These are phyloP conservation scores for Exserohilum rostratum DNA, from an alignment of 2,329 filamentous ascomycete genomes.

Conservation along the genomic window DNA sequence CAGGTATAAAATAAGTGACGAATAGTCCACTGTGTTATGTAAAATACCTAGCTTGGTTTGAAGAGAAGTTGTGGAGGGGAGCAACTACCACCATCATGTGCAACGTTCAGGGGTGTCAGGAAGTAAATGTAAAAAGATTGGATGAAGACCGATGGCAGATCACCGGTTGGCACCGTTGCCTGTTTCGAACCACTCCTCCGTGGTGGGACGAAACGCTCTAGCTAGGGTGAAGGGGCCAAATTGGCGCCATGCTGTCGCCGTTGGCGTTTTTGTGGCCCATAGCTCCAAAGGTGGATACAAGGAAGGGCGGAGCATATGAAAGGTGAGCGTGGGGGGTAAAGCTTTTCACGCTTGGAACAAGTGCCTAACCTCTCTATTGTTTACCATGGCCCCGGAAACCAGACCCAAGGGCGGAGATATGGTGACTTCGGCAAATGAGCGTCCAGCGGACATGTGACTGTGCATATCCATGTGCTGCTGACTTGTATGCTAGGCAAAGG, in stretches of 20 bases:
- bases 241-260: constrained; percentile 20
- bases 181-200: constrained; percentile 33
- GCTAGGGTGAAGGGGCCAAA: constrained; percentile 20
- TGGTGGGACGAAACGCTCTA: constrained; percentile 14
- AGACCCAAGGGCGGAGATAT: constrained; percentile 1
- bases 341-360: constrained; percentile 5
- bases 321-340: constrained; percentile 6
- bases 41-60: constrained; percentile 12
- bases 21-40: constrained; percentile 10
- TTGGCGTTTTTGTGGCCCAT: constrained; percentile 19
- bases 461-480: not conserved
- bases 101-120: constrained; percentile 22
- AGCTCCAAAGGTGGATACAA: constrained; percentile 15
- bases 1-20: constrained; percentile 14
- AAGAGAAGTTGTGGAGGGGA: constrained; percentile 12
- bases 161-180: constrained; percentile 33
- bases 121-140: constrained; percentile 8
- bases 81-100: constrained; percentile 32
- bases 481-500: constrained; percentile 13
- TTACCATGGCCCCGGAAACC: constrained; percentile 3
- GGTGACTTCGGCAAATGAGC: constrained; percentile 7
- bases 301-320: constrained; percentile 2
- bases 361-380: constrained; percentile 10
- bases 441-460: constrained; percentile 6
- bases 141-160: constrained; percentile 8